phyloP scores from a whole-genome alignment of 495 filamentous ascomycete species.

The Evernia prunastri region DNA sequence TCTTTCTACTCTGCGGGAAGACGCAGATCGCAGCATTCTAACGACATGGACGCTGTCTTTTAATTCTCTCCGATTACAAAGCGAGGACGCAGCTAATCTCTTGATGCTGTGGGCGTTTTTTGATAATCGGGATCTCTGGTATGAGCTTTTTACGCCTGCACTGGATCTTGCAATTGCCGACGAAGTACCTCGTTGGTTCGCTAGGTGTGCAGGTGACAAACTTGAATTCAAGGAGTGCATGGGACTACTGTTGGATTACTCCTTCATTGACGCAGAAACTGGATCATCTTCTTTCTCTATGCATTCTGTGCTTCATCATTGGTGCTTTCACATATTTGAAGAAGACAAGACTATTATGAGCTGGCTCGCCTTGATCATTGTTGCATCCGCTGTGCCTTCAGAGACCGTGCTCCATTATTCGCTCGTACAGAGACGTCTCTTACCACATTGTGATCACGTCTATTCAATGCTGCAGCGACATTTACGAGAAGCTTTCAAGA shows the following conservation, averaged over 20 bases:
- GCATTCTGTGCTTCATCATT: slow-evolving; percentile 35
- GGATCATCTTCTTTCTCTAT: slow-evolving; percentile 34
- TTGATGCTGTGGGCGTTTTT: slow-evolving; percentile 35
- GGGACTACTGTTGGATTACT: slow-evolving; percentile 1
- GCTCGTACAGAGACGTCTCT: too few relatives aligned
- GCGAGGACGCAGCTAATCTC: slow-evolving; percentile 31
- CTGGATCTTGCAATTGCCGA: too few relatives aligned
- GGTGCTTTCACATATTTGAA: slow-evolving; percentile 21
- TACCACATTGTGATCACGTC: slow-evolving; percentile 26
- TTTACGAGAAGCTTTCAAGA: too few relatives aligned
- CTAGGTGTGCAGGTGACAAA: not conserved
- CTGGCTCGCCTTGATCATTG: too few relatives aligned
- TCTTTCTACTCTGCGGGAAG: too few relatives aligned
- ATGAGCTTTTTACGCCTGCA: slow-evolving; percentile 23
- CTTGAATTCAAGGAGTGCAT: slow-evolving; percentile 1
- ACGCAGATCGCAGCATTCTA: too few relatives aligned
- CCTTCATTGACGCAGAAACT: not conserved
- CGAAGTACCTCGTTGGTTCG: too few relatives aligned
- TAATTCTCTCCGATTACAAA: slow-evolving; percentile 26
- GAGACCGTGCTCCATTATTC: too few relatives aligned
- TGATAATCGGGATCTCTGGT: slow-evolving; percentile 31
- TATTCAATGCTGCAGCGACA: not conserved
- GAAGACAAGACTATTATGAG: not conserved
- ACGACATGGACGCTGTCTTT: slow-evolving; percentile 21
- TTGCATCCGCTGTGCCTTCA: too few relatives aligned